phyloP scores from a whole-genome alignment of 148 eudicot genomes.

The Rhododendron ovatum region DNA sequence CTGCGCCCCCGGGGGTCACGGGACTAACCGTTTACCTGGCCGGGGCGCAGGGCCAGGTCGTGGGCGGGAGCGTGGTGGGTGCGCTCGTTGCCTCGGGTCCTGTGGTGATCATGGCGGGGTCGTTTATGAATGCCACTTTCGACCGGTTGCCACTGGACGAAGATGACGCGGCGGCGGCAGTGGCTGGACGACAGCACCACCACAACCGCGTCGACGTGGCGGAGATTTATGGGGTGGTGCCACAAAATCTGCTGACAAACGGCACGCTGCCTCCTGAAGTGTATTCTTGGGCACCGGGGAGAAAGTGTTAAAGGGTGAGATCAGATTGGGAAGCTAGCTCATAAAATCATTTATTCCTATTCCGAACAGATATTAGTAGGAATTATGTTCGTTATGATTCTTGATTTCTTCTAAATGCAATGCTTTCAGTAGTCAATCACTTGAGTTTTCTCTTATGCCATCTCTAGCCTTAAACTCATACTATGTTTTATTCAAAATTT shows the following conservation, averaged over 20 bases:
- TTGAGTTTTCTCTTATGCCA: background rate
- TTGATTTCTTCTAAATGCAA: background rate
- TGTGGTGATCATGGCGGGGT: conserved; percentile 64
- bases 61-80: conserved; percentile 70
- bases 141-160: conserved; percentile 60
- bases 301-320: conserved; percentile 5
- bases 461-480: background rate
- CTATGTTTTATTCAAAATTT: too few relatives aligned
- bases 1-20: conserved; percentile 59
- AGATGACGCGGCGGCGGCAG: conserved; percentile 19
- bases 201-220: conserved; percentile 32
- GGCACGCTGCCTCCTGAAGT: conserved; percentile 35
- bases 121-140: conserved; percentile 68
- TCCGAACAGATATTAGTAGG: background rate
- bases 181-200: conserved; percentile 26
- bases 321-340: background rate
- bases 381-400: background rate
- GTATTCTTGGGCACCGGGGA: conserved; percentile 17
- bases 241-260: conserved; percentile 40
- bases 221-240: conserved; percentile 42
- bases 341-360: background rate
- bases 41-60: conserved; percentile 71
- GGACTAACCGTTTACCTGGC: conserved; percentile 64
- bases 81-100: conserved; percentile 68
- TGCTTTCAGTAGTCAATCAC: background rate